phyloP scores from a whole-genome alignment of 805 yeast genomes.

The Yarrowia alimentaria region DNA sequence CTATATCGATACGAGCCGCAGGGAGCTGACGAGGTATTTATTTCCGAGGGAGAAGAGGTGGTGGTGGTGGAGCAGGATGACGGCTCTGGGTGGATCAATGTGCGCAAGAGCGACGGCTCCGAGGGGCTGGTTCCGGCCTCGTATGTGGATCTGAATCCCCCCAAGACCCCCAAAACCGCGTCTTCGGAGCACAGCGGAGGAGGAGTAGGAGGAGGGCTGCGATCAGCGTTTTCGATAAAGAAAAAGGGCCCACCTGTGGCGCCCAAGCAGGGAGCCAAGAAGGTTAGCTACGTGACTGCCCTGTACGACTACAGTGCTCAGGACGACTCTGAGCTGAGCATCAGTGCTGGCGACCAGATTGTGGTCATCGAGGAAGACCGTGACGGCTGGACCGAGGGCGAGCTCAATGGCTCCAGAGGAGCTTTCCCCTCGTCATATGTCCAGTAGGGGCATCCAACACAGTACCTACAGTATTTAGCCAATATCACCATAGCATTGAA shows the following conservation, averaged over 20 bases:
- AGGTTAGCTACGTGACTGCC: constrained; percentile 57
- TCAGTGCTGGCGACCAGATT: constrained; percentile 71
- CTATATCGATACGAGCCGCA: constrained; percentile 63
- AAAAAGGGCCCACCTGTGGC: constrained; percentile 76
- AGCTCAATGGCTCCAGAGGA: constrained; percentile 62
- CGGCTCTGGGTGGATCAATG: constrained; percentile 90
- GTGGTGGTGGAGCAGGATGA: constrained; percentile 66
- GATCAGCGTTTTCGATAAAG: constrained; percentile 32
- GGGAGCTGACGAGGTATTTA: constrained; percentile 72
- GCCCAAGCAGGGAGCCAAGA: constrained; percentile 70
- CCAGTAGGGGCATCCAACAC: constrained; percentile 3
- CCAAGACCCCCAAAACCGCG: constrained; percentile 31
- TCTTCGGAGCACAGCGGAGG: no score
- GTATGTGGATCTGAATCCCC: constrained; percentile 54
- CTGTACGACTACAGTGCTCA: constrained; percentile 73
- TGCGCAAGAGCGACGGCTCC: constrained; percentile 49
- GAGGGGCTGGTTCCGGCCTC: constrained; percentile 84
- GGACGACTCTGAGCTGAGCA: constrained; percentile 75
- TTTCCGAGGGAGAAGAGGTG: constrained; percentile 60
- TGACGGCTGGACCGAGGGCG: constrained; percentile 95
- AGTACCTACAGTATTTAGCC: no score
- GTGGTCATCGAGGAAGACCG: constrained; percentile 64
- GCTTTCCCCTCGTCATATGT: constrained; percentile 79
- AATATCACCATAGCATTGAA: no score
- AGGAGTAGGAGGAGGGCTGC: constrained; percentile 33